These are phyloP conservation scores for Quambalaria eucalypti DNA, from an alignment of 1,284 basidiomycete species.

Conservation along the genomic window DNA sequence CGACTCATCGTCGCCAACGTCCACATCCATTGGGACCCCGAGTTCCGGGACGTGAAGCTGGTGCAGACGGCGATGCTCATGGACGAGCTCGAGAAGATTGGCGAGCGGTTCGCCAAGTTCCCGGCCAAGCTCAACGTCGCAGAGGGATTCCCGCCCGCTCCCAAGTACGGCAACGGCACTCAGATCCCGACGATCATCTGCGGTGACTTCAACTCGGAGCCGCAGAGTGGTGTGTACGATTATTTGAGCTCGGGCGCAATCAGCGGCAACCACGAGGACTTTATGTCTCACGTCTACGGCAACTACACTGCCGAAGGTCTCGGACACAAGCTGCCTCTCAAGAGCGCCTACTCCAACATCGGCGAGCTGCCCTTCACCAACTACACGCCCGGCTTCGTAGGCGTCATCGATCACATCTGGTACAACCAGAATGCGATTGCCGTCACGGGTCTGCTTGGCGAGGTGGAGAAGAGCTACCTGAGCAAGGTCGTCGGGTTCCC, in stretches of 20 bases:
- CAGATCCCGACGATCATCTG: constrained; percentile 87
- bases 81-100: constrained; percentile 85
- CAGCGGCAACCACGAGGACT: constrained; percentile 73
- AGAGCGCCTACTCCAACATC: constrained; percentile 62
- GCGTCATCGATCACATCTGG: constrained; percentile 86
- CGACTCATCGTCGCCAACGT: constrained; percentile 81
- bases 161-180: constrained; percentile 66
- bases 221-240: constrained; percentile 82
- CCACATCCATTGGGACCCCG: constrained; percentile 89
- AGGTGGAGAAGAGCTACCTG: constrained; percentile 76
- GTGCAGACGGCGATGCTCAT: constrained; percentile 86
- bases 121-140: constrained; percentile 57
- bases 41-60: constrained; percentile 91
- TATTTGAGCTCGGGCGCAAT: constrained; percentile 65
- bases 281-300: constrained; percentile 84
- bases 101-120: constrained; percentile 71
- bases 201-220: constrained; percentile 89
- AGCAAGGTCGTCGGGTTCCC: constrained; percentile 92
- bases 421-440: constrained; percentile 69
- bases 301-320: constrained; percentile 84
- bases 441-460: constrained; percentile 78
- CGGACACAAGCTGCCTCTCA: constrained; percentile 67
- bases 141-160: constrained; percentile 49
- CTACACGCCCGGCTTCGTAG: constrained; percentile 60
- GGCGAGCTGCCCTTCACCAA: constrained; percentile 69